Percentiles rank a stretch among this genome's conserved stretches.
These are phyloP conservation scores for Climacium dendroides DNA, from an alignment of 225 moss, liverwort and hornwort genomes.

Conservation along the genomic window DNA sequence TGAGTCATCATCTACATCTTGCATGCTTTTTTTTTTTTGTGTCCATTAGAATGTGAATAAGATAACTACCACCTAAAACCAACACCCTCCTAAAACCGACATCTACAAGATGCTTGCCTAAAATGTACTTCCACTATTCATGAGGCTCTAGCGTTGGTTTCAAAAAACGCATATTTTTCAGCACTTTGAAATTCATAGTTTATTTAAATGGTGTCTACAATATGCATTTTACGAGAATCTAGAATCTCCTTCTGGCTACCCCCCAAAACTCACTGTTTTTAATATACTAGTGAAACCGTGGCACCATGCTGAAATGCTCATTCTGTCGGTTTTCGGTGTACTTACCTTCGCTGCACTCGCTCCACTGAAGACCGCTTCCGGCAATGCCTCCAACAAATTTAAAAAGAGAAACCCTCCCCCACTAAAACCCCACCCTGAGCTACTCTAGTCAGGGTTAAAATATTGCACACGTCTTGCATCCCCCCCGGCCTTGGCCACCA, in stretches of 20 bases:
- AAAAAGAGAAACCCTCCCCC: no score
- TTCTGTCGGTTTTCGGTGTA: neutral
- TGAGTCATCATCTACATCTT: neutral
- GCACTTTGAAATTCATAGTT: neutral
- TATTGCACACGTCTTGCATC: neutral
- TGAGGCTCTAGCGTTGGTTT: neutral
- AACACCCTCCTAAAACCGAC: neutral
- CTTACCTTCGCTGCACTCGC: no score
- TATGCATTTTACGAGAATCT: neutral
- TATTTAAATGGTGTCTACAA: accelerated
- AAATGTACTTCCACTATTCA: neutral
- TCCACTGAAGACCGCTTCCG: neutral
- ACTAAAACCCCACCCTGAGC: neutral
- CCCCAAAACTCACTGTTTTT: accelerated
- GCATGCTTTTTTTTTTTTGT: neutral
- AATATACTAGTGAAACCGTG: neutral
- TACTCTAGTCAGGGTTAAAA: neutral
- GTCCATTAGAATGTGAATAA: neutral
- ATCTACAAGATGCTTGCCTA: neutral
- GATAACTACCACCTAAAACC: neutral
- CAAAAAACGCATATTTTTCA: neutral
- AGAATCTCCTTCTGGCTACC: neutral
- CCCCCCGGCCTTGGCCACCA: neutral
- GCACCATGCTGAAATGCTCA: neutral
- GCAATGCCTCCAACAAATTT: no score